Conservation (phyloP, 2,329 filamentous ascomycete species). For the Knufia fluminis region DNA sequence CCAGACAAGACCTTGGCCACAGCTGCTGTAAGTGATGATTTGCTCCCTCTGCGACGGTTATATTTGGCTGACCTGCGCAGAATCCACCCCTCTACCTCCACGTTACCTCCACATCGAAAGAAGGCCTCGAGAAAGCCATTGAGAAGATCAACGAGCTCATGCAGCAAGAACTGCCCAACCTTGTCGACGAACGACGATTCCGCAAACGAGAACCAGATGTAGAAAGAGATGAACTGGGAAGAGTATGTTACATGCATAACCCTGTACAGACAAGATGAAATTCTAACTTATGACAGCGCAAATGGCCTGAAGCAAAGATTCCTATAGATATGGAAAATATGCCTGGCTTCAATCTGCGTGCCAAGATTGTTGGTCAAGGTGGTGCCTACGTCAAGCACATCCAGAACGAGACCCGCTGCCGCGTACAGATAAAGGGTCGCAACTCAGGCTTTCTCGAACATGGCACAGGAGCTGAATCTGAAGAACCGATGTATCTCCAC, state of each 20-base stretch:
- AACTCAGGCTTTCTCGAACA: conserved; percentile 91
- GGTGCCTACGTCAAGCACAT: conserved; percentile 98
- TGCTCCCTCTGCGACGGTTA: conserved; percentile 4
- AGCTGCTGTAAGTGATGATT: conserved; percentile 58
- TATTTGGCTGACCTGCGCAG: conserved; percentile 37
- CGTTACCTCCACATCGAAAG: conserved; percentile 83
- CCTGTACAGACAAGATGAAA: too few relatives aligned
- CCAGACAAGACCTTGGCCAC: conserved; percentile 98
- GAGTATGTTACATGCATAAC: conserved; percentile 56
- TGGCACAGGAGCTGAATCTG: conserved; percentile 78
- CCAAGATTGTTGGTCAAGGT: conserved; percentile 89
- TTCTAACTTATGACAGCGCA: conserved; percentile 52
- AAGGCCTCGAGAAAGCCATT: conserved; percentile 82
- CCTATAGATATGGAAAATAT: conserved; percentile 83
- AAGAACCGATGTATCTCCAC: conserved; percentile 94
- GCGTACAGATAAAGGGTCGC: conserved; percentile 95
- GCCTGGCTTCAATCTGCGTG: conserved; percentile 88
- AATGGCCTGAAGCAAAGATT: conserved; percentile 98
- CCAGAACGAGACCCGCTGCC: conserved; percentile 86
- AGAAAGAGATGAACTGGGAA: conserved; percentile 82
- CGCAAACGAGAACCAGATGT: conserved; percentile 73
- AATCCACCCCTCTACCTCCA: conserved; percentile 91
- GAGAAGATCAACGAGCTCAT: conserved; percentile 87
- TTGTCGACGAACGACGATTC: conserved; percentile 91
- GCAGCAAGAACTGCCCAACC: conserved; percentile 87